Evolutionary conservation across 2,329 filamentous ascomycete species (phyloP).

Genomic region (Sclerotinia sclerotiorum): DNA sequence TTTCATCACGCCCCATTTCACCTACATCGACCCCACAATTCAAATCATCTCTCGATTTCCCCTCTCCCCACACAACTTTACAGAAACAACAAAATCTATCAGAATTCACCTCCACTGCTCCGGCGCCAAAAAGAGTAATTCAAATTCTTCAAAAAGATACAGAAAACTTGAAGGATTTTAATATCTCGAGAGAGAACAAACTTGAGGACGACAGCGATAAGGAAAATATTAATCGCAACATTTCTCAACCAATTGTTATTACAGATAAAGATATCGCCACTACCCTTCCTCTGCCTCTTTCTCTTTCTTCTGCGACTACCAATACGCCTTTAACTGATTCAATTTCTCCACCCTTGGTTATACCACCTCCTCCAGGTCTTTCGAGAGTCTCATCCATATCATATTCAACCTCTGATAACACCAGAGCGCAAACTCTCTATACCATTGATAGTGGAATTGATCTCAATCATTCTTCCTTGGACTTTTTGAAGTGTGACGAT

Average conservation of each 20-base stretch:
- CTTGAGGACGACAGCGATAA: neutral
- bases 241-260: neutral
- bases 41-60: neutral
- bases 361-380: neutral
- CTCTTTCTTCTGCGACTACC: neutral
- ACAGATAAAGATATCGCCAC: neutral
- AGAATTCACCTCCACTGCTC: conserved; percentile 6
- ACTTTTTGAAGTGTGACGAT: conserved; percentile 12
- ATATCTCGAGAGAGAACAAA: neutral
- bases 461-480: conserved; percentile 3
- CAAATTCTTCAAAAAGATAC: neutral
- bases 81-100: neutral
- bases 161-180: neutral
- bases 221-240: neutral
- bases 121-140: neutral
- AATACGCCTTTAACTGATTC: neutral
- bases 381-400: conserved; percentile 9
- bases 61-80: neutral
- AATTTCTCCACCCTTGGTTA: neutral
- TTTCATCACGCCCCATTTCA: conserved; percentile 13
- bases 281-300: too few species aligned
- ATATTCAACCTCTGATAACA: neutral
- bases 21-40: conserved; percentile 6
- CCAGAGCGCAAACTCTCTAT: neutral
- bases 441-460: conserved; percentile 14